These are phyloP conservation scores for Coemansia biformis DNA, from an alignment of 192 early-diverging fungal genomes.

Conservation along the genomic window DNA sequence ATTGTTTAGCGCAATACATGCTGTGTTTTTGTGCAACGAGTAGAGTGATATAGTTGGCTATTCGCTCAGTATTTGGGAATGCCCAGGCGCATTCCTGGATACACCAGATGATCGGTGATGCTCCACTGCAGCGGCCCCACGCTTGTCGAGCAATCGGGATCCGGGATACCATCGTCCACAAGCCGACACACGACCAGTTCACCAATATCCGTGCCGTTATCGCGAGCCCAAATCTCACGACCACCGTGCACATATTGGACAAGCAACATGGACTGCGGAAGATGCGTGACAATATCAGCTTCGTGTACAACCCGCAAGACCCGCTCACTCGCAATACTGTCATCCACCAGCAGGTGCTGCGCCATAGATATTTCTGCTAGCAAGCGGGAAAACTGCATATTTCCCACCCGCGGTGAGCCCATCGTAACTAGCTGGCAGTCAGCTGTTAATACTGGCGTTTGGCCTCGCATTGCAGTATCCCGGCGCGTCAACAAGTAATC, in stretches of 20 bases:
- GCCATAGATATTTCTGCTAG: slow-evolving; percentile 2
- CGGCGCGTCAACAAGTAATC: neutral
- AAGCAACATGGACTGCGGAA: slow-evolving; percentile 13
- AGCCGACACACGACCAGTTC: slow-evolving; percentile 10
- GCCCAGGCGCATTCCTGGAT: slow-evolving; percentile 25
- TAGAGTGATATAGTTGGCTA: neutral
- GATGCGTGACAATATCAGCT: slow-evolving; percentile 21
- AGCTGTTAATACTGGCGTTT: no score
- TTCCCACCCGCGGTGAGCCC: slow-evolving; percentile 37
- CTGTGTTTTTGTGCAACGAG: no score
- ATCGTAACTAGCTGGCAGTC: slow-evolving; percentile 19
- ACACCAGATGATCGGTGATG: slow-evolving; percentile 26
- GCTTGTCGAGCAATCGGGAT: slow-evolving; percentile 14
- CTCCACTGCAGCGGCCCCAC: slow-evolving; percentile 17
- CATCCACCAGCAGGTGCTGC: no score
- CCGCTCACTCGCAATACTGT: neutral
- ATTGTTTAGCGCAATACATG: no score
- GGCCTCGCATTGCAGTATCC: no score
- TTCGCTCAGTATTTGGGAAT: slow-evolving; percentile 1
- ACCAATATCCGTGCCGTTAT: slow-evolving; percentile 1
- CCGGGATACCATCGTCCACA: neutral
- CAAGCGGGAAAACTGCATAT: slow-evolving; percentile 12
- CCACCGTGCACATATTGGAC: slow-evolving; percentile 25
- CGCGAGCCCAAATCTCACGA: slow-evolving; percentile 26
- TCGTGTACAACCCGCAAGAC: slow-evolving; percentile 29